Evolutionary conservation across 2,329 filamentous ascomycete genomes (phyloP), one percentile per base, ranked within the genome.

Genomic region (Anisogramma anomala): DNA sequence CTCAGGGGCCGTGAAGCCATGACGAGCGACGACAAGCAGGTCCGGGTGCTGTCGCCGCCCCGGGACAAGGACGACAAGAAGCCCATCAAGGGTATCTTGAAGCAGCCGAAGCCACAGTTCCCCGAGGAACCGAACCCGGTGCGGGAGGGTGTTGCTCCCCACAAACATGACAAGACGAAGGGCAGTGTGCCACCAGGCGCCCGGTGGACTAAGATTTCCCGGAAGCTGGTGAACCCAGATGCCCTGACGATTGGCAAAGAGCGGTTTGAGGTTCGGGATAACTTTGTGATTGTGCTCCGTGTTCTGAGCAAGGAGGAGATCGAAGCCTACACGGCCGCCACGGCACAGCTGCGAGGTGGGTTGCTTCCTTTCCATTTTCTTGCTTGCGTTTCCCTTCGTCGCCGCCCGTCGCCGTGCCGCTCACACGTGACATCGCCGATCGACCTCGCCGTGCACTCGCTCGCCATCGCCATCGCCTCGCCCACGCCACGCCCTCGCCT

Each of bases 181-280:
- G 77, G 80, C 47, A 81, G 84, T 28, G 84, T 86, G 23, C 83
- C 83, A 0, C 63, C 79, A 0, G 84, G 82, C 43, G 88, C 88
- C 25, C 76, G 86, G 41, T 95, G 88, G 88, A 95, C 88, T 34
- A 94, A 91, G 65, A 88, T 96, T 55, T 84, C 82, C 56, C 78
- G 88, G 42, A 79, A 82, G 50, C 72, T 94, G 41, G 88, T 96
- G 53, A 95, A 93, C 52, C 87, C 88, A 0, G 83, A 89, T 51
- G 87, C 88, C 0, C 65, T 96, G 34, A 82, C 84, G 43, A 73
- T 84, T 47, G 83, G 84, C n/a, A 84, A 91, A 53, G 88, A 95
- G 64, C 73, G 89, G 22, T 96, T 83, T 51, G 89, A 96, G 61
- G 84, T 93, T 52, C 76, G 87, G n/a, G 76, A 87, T 45, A 87